A percentile compares a stretch with the other conserved stretches of the same genome.
phyloP scores from a whole-genome alignment of 2,329 filamentous ascomycete genomes.

The Monosporascus ibericus region DNA sequence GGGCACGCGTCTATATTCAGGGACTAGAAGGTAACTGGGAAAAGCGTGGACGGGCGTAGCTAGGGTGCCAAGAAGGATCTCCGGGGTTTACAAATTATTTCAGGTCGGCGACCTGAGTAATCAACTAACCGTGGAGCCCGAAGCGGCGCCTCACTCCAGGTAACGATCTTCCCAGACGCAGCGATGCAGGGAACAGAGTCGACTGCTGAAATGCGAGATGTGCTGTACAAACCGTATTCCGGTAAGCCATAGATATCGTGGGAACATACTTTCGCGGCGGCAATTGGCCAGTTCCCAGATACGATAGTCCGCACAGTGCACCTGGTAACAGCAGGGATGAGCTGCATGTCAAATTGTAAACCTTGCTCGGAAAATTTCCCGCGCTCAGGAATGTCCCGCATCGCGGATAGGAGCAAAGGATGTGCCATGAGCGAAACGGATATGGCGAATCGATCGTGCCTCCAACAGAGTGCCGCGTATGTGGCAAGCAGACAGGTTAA shows the following conservation, averaged over 20 bases:
- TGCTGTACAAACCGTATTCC: not conserved
- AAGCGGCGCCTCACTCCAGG: conserved; percentile 13
- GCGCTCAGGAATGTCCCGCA: not conserved
- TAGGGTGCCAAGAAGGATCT: conserved; percentile 14
- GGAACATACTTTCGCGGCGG: not conserved
- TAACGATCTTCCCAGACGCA: conserved; percentile 13
- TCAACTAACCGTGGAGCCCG: conserved; percentile 15
- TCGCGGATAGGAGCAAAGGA: not conserved
- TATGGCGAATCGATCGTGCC: not conserved
- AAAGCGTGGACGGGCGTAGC: too few relatives aligned
- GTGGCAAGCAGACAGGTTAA: too few relatives aligned
- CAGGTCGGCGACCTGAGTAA: conserved; percentile 20
- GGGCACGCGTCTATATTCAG: too few relatives aligned
- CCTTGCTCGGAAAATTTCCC: not conserved
- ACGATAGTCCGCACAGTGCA: not conserved
- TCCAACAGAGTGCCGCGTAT: too few relatives aligned
- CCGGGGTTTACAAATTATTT: conserved; percentile 17
- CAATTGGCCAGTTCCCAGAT: not conserved
- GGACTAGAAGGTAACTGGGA: too few relatives aligned
- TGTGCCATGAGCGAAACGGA: not conserved
- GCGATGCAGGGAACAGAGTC: conserved; percentile 1
- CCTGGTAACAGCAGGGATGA: not conserved
- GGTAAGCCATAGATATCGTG: too few relatives aligned
- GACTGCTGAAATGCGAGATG: not conserved
- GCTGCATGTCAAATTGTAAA: not conserved